Percentiles rank a stretch among this genome's conserved stretches.
phyloP scores from a whole-genome alignment of 176 grass and related monocot species.

The Hordeum marinum region DNA sequence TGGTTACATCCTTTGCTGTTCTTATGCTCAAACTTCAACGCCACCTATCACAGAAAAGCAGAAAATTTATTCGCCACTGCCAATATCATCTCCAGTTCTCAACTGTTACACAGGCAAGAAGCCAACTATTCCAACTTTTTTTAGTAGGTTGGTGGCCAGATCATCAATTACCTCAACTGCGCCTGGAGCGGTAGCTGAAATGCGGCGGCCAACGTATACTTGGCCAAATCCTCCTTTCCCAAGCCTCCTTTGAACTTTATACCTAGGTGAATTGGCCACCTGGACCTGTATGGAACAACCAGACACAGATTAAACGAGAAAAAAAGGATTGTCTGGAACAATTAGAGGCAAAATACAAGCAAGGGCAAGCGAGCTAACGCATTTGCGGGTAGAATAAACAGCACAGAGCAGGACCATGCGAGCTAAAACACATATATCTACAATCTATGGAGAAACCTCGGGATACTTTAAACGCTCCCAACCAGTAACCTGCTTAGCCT shows the following conservation, averaged over 20 bases:
- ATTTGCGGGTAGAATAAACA: neutral
- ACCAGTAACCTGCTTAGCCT: neutral
- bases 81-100: neutral
- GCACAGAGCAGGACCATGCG: neutral
- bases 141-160: neutral
- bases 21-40: conserved; percentile 95
- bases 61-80: neutral
- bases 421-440: neutral
- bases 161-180: conserved; percentile 63
- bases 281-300: conserved; percentile 56
- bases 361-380: neutral
- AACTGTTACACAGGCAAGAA: neutral
- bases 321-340: neutral
- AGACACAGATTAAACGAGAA: neutral
- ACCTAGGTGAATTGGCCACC: conserved; percentile 80
- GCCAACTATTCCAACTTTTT: neutral
- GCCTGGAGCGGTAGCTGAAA: conserved; percentile 44
- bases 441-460: neutral
- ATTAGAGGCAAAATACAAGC: neutral
- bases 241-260: conserved; percentile 80
- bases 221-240: conserved; percentile 99
- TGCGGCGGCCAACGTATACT: conserved; percentile 91
- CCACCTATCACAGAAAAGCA: conserved; percentile 52
- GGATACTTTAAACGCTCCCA: neutral
- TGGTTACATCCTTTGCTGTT: conserved; percentile 92